Evolutionary conservation across 2,329 filamentous ascomycete species (phyloP), one percentile per base, ranked within the genome.

Genomic region (Cladosporium sp.): DNA sequence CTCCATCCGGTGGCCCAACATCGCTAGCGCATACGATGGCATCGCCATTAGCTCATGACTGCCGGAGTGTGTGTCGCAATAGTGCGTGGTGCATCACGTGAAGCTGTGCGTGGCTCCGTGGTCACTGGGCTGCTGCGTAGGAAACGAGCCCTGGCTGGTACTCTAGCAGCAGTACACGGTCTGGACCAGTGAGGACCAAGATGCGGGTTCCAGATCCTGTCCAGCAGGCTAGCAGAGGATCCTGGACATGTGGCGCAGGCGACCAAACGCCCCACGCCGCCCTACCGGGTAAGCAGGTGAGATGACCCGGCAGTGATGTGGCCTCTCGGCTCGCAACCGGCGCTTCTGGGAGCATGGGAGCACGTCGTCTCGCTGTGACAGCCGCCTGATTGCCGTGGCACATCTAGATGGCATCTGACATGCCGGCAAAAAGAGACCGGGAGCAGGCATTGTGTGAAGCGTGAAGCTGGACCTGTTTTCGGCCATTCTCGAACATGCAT

Each of bases 241-340:
- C 60, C 49, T 48, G 21, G 49, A 63, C n/a, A 34, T 56, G 60
- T 63, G 60, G 60, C 60, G 54, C 60, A 46, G 60, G 30, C 60
- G 13, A 30, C 30, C 30, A 36, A 34, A 39, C 56, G 60, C 60
- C 49, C 60, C 49, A 56, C 60, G 60, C 34, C 46, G 60, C 60
- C 60, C 49, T 63, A 63, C 60, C 60, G 49, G 60, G 49, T 63
- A 46, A 56, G 60, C 60, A 63, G 51, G 49, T 53, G 49, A 63
- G 32, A 63, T 30, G 26, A 63, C 5, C 60, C 60, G 60, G 60
- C 53, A 63, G 60, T 43, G 49, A n/a, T 46, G n/a, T 46, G 49
- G 34, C 60, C 34, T 43, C 28, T 63, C 60, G 60, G 60, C 60
- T 63, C 23, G 60, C 48, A 63, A 56, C 60, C 60, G 60, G 60